Evolutionary conservation across 768 basidiomycete genomes (phyloP).

Genomic region (Psilocybe subaeruginosa): DNA sequence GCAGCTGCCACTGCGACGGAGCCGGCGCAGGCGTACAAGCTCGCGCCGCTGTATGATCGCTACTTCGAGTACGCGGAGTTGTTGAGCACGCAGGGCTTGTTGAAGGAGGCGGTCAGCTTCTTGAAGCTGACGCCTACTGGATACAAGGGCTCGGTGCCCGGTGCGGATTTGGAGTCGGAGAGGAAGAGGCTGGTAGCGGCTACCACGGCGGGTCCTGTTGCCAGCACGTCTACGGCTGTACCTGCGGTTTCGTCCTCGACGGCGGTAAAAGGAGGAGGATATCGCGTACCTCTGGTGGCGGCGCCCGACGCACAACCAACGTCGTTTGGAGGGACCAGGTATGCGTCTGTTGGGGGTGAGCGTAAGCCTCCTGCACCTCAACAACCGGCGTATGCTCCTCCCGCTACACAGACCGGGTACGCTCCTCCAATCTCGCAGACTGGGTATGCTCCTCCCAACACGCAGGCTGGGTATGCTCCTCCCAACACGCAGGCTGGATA

Average conservation of each 20-base stretch:
- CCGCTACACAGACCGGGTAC: not conserved
- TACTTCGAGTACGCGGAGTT: constrained; percentile 97
- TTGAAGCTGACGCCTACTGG: constrained; percentile 77
- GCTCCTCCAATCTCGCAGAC: no score
- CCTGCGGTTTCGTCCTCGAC: constrained; percentile 8
- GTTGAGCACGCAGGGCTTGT: constrained; percentile 86
- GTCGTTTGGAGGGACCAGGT: constrained; percentile 10
- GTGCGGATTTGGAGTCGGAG: constrained; percentile 37
- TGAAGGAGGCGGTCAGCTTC: constrained; percentile 81
- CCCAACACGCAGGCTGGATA: constrained; percentile 24
- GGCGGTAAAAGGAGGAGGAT: constrained; percentile 21
- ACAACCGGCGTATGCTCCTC: constrained; percentile 15
- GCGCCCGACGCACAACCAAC: constrained; percentile 6
- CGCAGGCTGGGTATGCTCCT: no score
- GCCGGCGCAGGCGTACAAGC: constrained; percentile 72
- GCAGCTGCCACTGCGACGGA: constrained; percentile 34
- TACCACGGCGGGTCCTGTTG: constrained; percentile 26
- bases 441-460: no score
- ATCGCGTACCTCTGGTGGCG: constrained; percentile 4
- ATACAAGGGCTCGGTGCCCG: constrained; percentile 65
- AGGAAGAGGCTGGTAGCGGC: constrained; percentile 42
- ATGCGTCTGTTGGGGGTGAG: constrained; percentile 20
- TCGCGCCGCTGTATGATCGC: constrained; percentile 85
- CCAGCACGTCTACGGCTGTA: constrained; percentile 20
- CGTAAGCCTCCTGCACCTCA: constrained; percentile 9